Evolutionary conservation across 495 filamentous ascomycete genomes (phyloP).

Genomic region (Amphirosellinia nigrospora): DNA sequence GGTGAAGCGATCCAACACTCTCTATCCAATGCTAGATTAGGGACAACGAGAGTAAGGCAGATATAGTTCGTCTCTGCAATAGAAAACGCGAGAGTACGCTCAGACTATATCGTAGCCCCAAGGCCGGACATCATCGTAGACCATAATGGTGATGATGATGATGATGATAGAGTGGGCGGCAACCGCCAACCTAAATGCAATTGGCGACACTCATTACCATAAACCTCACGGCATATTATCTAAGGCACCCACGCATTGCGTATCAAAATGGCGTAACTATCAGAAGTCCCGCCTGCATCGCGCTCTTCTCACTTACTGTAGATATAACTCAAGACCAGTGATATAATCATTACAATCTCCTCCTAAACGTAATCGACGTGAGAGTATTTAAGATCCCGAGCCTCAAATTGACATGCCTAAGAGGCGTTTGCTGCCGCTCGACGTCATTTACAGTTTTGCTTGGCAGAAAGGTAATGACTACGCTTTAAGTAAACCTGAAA

Average conservation of each 20-base stretch:
- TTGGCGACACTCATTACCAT: no score
- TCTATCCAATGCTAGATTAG: conserved; percentile 2
- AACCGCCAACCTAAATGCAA: no score
- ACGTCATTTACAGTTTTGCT: no score
- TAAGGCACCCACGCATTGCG: no score
- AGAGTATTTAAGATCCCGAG: neutral
- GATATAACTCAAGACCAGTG: neutral
- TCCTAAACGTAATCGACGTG: neutral
- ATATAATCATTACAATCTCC: neutral
- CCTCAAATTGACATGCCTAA: neutral
- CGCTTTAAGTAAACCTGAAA: neutral
- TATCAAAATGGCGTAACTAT: neutral
- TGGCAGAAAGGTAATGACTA: neutral
- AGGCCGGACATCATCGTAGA: neutral
- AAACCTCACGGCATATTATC: no score
- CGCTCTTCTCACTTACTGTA: neutral
- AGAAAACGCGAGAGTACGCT: neutral
- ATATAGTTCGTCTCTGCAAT: neutral
- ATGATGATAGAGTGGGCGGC: no score
- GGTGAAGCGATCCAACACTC: neutral
- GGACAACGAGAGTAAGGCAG: neutral
- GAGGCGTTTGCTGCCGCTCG: neutral
- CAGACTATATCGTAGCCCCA: neutral
- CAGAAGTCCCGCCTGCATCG: neutral
- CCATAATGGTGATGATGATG: no score